Evolutionary conservation across 2,329 filamentous ascomycete species (phyloP).

Genomic region (Fusarium sp.): DNA sequence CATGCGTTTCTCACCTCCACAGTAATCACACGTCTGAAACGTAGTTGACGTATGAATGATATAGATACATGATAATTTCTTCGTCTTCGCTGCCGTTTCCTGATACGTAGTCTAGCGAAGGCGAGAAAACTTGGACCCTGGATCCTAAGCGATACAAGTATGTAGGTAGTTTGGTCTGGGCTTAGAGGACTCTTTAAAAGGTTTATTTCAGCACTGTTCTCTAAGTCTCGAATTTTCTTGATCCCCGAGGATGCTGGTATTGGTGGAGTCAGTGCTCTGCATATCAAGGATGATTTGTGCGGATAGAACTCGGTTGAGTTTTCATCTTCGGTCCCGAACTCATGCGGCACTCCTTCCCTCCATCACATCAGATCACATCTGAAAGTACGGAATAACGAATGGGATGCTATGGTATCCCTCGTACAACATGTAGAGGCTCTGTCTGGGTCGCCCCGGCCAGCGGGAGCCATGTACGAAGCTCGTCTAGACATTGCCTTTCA

Average conservation of each 20-base stretch:
- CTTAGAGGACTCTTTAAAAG: background rate
- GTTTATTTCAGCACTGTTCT: background rate
- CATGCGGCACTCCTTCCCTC: background rate
- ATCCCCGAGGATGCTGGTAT: background rate
- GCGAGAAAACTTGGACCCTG: no score
- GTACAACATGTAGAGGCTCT: background rate
- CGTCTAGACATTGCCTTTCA: background rate
- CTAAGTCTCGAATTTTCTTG: background rate
- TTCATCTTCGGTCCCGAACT: background rate
- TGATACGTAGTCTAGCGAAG: no score
- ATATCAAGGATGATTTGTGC: background rate
- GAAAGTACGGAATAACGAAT: background rate
- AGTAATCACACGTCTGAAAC: background rate
- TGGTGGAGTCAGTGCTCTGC: background rate
- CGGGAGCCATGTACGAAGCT: background rate
- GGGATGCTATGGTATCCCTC: background rate
- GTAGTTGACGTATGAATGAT: no score
- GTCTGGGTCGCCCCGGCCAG: accelerated
- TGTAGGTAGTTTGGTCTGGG: background rate
- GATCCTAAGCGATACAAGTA: background rate
- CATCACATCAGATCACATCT: background rate
- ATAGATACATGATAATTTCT: no score
- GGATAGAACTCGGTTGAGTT: background rate
- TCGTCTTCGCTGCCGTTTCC: no score
- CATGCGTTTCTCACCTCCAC: no score